Evolutionary conservation across 2,329 filamentous ascomycete genomes (phyloP).

Genomic region (Alternaria atra): DNA sequence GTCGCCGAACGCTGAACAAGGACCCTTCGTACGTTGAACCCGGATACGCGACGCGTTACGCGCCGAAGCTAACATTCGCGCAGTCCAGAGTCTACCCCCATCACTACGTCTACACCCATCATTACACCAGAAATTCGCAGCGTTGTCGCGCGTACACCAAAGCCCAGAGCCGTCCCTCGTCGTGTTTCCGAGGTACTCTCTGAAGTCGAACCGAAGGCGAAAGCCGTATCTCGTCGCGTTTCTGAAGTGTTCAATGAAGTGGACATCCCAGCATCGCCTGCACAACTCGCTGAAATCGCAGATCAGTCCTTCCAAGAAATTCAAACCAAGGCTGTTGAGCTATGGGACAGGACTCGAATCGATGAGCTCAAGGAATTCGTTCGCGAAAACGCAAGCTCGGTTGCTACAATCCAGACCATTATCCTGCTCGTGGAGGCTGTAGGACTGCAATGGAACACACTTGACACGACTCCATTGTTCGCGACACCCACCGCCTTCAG

Average conservation of each 20-base stretch:
- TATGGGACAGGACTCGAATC: conserved; percentile 73
- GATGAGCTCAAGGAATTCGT: conserved; percentile 71
- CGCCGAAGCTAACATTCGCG: conserved; percentile 36
- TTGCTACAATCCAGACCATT: conserved; percentile 57
- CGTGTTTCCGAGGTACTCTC: conserved; percentile 46
- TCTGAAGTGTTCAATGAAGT: conserved; percentile 62
- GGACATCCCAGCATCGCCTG: conserved; percentile 77
- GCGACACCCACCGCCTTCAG: conserved; percentile 70
- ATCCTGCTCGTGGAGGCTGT: conserved; percentile 70
- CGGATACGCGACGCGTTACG: conserved; percentile 37
- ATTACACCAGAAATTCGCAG: conserved; percentile 48
- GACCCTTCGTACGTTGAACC: conserved; percentile 38
- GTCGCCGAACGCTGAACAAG: conserved; percentile 49
- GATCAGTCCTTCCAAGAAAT: conserved; percentile 74
- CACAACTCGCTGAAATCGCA: conserved; percentile 66
- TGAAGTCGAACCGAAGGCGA: conserved; percentile 41
- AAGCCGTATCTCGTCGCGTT: conserved; percentile 60
- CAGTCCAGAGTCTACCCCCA: conserved; percentile 53
- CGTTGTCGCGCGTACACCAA: conserved; percentile 45
- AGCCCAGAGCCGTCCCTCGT: conserved; percentile 46
- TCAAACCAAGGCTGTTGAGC: conserved; percentile 69
- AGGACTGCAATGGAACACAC: conserved; percentile 73
- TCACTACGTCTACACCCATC: conserved; percentile 48
- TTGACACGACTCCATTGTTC: conserved; percentile 77
- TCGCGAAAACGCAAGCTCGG: conserved; percentile 75